Evolutionary conservation across 2,329 filamentous ascomycete species (phyloP), one percentile per base, ranked within the genome.

Genomic region (Aschersonia sp.): DNA sequence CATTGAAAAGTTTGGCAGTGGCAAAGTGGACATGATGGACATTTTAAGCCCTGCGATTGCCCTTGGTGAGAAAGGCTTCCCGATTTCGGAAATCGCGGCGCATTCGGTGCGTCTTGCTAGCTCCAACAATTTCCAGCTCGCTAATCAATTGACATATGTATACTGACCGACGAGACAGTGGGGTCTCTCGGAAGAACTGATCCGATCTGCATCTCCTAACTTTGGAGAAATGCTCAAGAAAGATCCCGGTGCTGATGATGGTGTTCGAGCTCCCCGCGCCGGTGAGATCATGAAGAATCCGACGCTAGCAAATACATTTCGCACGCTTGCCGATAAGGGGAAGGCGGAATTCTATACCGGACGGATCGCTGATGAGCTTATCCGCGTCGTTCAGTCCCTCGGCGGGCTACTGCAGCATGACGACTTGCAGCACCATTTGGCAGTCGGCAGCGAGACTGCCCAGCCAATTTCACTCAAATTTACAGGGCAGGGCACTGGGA

Each of bases 281-380:
- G 92, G 92, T 4, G 92, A 98, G 59, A 79, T 97, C 53, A 84
- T 97, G 75, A 87, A 80, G 66, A 94, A 94, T 53, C 85, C 85
- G 1, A 80, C 78, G 0, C 72, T 97, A 6, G 89, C 85, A 0
- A 74, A 76, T 44, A 96, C 91, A 0, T 96, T 95, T 67, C 77
- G 84, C 48, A 68, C 82, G 0, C 71, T 98, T 4, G 91, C 82
- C 0, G 73, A 79, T 32, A 74, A 94, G 50, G 89, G 89, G 28
- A 96, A 94, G 65, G 79, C 80, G 55, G 92, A 91, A 0, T 98
- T 96, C 69, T 98, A 98, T 63, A 76, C 80, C 30, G 92, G 92
- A 1, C 74, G 81, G 40, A 80, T 97, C 46, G 92, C 87, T 3
- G 77, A 92, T 58, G 83, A 82, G 53, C 71, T 97, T 12, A 75